Percentiles rank a stretch among this genome's conserved stretches.
Conservation (phyloP, 352 stramenopile species). For the Peronospora destructor region DNA sequence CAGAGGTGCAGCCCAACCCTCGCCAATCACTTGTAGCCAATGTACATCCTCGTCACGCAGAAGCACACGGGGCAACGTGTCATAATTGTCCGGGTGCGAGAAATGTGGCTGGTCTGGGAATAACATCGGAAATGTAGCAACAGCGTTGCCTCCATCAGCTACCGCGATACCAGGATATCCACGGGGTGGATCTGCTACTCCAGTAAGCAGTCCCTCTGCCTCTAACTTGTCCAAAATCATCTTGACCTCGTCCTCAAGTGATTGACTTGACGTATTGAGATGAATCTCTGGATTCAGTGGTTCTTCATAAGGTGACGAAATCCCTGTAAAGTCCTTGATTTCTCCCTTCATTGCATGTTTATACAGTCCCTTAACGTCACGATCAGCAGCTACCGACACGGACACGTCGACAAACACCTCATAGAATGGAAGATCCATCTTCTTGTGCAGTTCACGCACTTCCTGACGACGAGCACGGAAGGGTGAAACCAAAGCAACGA, state of each 20-base stretch:
- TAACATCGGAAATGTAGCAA: constrained; percentile 45
- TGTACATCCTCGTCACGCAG: constrained; percentile 97
- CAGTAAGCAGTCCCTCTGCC: constrained; percentile 52
- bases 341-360: constrained; percentile 91
- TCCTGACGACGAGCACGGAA: constrained; percentile 92
- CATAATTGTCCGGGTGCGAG: constrained; percentile 25
- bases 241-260: constrained; percentile 83
- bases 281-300: constrained; percentile 92
- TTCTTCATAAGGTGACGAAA: constrained; percentile 96
- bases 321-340: constrained; percentile 98
- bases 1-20: constrained; percentile 94
- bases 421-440: constrained; percentile 95
- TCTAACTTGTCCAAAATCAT: constrained; percentile 57
- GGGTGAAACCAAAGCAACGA: constrained; percentile 95
- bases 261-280: constrained; percentile 92
- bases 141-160: constrained; percentile 84
- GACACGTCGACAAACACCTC: constrained; percentile 98
- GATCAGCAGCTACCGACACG: constrained; percentile 92
- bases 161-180: constrained; percentile 74
- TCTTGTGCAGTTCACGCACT: constrained; percentile 87
- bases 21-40: constrained; percentile 96
- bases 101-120: constrained; percentile 45
- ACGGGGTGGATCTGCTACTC: constrained; percentile 40
- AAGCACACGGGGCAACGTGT: constrained; percentile 86
- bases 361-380: constrained; percentile 96